Evolutionary conservation across 2,329 filamentous ascomycete genomes (phyloP), one percentile per base, ranked within the genome.

Genomic region (Aspergillus texensis): DNA sequence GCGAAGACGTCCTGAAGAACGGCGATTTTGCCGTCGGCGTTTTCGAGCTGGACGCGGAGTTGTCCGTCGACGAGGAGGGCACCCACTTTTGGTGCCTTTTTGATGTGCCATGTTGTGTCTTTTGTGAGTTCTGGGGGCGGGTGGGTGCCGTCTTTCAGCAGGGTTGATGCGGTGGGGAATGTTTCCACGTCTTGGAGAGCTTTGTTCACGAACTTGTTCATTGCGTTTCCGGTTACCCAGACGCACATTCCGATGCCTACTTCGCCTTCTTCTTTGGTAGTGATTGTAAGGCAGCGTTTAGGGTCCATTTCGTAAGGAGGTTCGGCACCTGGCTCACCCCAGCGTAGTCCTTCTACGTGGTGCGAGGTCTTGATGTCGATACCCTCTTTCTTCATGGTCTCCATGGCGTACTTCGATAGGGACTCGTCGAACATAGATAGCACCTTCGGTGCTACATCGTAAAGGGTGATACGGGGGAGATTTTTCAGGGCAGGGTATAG

Each of bases 341-440:
- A 81, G 5, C 85, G 78, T 26, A 88, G 74, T 52, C 80, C 78
- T 67, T 87, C 70, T 4, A 88, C 83, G 66, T 87, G 84, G 67
- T 88, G 85, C 3, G 80, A 83, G 0, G 86, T 89, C 68, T 85
- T 85, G 68, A 89, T 85, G 2, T 80, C 73, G 46, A 88, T 85
- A 1, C 86, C 85, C 66, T 86, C 81, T 6, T 84, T 77, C 45
- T 73, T 77, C 77, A 88, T 87, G 1, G 80, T 83, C 32, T 85
- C 78, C 77, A 85, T 84, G 0, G 86, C 86, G 68, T 88, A 88
- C 19, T 80, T 76, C 3, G 82, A 82, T 16, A 88, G 74, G 19
- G 83, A 83, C 64, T 86, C 80, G 61, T 88, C 86, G 65, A 88
- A 88, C 84, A 86, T 88, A 8, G 83, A 84, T 14, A 88, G 74